A percentile compares a stretch with the other conserved stretches of the same genome.
These are phyloP conservation scores for Capronia coronata DNA, from an alignment of 2,329 filamentous ascomycete species.

Conservation along the genomic window DNA sequence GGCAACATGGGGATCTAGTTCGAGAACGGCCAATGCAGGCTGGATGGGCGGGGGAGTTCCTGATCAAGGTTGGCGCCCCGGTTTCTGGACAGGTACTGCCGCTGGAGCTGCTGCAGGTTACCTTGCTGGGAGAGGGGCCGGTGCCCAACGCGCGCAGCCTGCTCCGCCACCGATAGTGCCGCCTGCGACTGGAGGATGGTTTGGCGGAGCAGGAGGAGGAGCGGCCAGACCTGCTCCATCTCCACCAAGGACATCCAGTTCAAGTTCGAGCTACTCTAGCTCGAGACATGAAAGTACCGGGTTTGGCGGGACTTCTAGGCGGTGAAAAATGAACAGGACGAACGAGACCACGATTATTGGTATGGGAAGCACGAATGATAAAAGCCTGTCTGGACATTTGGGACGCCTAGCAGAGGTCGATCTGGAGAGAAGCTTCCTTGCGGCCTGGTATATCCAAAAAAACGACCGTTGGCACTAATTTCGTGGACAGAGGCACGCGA, in stretches of 20 bases:
- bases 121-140: conserved; percentile 34
- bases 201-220: no score
- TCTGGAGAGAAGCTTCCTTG: no score
- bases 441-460: no score
- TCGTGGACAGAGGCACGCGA: no score
- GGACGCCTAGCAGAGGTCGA: no score
- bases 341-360: no score
- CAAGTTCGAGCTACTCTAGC: conserved; percentile 27
- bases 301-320: conserved; percentile 42
- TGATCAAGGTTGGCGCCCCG: conserved; percentile 39
- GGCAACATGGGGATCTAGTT: conserved; percentile 27
- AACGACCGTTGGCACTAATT: no score
- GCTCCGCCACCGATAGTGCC: no score
- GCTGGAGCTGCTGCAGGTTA: conserved; percentile 41
- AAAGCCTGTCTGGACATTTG: no score
- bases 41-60: conserved; percentile 4
- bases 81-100: conserved; percentile 43
- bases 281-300: conserved; percentile 38
- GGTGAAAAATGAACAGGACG: conserved; percentile 27
- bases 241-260: conserved; percentile 14
- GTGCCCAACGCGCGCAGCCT: conserved; percentile 21
- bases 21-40: conserved; percentile 9
- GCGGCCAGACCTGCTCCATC: conserved; percentile 32
- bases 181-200: conserved; percentile 14
- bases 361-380: no score